These are phyloP conservation scores for Simplicillium aogashimaense DNA, from an alignment of 2,329 filamentous ascomycete genomes.

Conservation along the genomic window DNA sequence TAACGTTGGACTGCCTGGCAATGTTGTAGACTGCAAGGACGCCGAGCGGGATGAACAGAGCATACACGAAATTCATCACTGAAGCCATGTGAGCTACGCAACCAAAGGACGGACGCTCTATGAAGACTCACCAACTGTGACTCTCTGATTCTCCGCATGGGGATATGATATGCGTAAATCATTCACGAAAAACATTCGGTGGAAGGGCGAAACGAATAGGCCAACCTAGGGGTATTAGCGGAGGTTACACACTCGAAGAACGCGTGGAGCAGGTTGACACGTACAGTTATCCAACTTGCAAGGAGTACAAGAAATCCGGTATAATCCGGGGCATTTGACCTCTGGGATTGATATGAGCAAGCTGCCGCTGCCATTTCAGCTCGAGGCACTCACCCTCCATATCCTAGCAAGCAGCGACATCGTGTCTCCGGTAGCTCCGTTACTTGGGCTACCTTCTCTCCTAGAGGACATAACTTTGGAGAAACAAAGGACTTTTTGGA, in stretches of 20 bases:
- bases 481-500: too few relatives aligned
- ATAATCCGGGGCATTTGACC: constrained; percentile 84
- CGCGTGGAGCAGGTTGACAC: constrained; percentile 13
- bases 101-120: neutral
- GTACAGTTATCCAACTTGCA: constrained; percentile 52
- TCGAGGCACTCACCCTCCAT: neutral
- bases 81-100: neutral
- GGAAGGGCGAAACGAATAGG: constrained; percentile 63
- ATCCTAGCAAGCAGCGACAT: neutral
- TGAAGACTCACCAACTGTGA: constrained; percentile 56
- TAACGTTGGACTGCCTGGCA: constrained; percentile 49
- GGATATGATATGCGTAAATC: constrained; percentile 80
- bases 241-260: too few relatives aligned
- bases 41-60: constrained; percentile 59
- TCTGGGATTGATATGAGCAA: constrained; percentile 29
- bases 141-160: constrained; percentile 73
- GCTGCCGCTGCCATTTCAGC: too few relatives aligned
- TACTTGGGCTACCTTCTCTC: too few relatives aligned
- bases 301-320: constrained; percentile 66
- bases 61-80: constrained; percentile 72
- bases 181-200: constrained; percentile 87
- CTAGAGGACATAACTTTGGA: too few relatives aligned
- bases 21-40: constrained; percentile 58
- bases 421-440: too few relatives aligned
- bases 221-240: constrained; percentile 13